phyloP scores from a whole-genome alignment of 2,329 filamentous ascomycete genomes.

The Fusarium mexicanum region DNA sequence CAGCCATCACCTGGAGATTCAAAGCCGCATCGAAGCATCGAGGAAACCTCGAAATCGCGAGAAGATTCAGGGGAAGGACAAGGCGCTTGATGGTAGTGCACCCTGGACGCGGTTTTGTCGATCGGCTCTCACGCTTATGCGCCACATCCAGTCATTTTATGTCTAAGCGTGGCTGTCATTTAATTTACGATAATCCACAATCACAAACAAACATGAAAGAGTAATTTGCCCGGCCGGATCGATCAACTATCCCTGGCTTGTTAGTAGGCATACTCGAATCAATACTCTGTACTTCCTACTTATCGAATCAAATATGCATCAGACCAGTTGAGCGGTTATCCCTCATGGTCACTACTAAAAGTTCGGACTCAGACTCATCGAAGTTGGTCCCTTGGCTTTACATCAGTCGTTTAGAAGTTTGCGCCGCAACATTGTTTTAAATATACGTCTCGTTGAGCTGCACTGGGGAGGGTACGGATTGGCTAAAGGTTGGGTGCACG shows the following conservation, averaged over 20 bases:
- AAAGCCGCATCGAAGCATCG: constrained; percentile 13
- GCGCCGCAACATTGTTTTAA: constrained; percentile 5
- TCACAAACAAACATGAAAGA: background rate
- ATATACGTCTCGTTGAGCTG: background rate
- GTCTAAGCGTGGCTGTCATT: background rate
- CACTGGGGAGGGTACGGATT: background rate
- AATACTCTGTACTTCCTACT: constrained; percentile 4
- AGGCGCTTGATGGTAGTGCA: constrained; percentile 19
- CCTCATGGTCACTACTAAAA: background rate
- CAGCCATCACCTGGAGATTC: constrained; percentile 28
- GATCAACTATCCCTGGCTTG: background rate
- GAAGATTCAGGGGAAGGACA: constrained; percentile 32
- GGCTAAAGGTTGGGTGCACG: constrained; percentile 1
- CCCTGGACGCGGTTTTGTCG: constrained; percentile 23
- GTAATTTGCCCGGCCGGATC: background rate
- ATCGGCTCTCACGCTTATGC: constrained; percentile 27
- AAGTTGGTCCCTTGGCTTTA: background rate
- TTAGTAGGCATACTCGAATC: constrained; percentile 1
- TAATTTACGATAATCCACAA: constrained; percentile 4
- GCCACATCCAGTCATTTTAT: constrained; percentile 18
- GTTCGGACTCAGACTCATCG: constrained; percentile 12
- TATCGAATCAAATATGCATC: background rate
- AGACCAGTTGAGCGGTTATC: background rate
- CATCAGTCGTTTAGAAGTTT: constrained; percentile 14
- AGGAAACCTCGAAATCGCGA: constrained; percentile 22